Evolutionary conservation across 164 flowering plant genomes (phyloP), one percentile per base, ranked within the genome.

Genomic region (Umbellularia californica): DNA sequence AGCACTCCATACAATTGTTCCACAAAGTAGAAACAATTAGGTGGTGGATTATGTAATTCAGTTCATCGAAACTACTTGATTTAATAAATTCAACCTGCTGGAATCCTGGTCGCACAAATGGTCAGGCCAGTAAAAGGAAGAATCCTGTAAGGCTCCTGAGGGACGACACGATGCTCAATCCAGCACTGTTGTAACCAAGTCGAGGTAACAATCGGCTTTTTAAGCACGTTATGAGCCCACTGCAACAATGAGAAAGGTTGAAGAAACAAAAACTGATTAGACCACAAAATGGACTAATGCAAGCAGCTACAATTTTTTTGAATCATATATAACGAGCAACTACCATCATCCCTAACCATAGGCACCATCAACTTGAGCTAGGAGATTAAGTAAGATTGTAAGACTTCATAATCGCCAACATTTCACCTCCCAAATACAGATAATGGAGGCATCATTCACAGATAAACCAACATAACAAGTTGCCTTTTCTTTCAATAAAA

Each of bases 101-200:
- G 88, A 80, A 89, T 81, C 86, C 91, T 79, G 69, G 95, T 90
- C 41, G 88, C 89, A 76, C 90, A 90, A 58, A 95, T 90, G 64
- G 83, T 88, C 83, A 95, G 84, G 60, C 98, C 99, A 82, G 83
- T 81, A 77, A 95, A 95, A 55, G 99, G 97, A 82, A 82, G 97
- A 83, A 93, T 89, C 78, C 81, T 83, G 79, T 83, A 88, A 63
- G 92, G 78, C 75, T 91, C 97, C 52, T 91, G 94, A 74, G 99
- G 94, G 70, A 93, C 98, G 78, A 89, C 80, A 68, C 97, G 98
- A 72, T 95, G 99, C 85, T 93, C 98, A 75, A 71, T 87, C 96
- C 98, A 91, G 82, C 99, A 95, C 69, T 92, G 95, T 72, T 83
- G 58, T 76, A 95, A 78, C 99, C 99, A 95, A 74, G 75, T 76